These are phyloP conservation scores for Asterochloris sp. DNA, from an alignment of 139 green algal species.

Conservation along the genomic window DNA sequence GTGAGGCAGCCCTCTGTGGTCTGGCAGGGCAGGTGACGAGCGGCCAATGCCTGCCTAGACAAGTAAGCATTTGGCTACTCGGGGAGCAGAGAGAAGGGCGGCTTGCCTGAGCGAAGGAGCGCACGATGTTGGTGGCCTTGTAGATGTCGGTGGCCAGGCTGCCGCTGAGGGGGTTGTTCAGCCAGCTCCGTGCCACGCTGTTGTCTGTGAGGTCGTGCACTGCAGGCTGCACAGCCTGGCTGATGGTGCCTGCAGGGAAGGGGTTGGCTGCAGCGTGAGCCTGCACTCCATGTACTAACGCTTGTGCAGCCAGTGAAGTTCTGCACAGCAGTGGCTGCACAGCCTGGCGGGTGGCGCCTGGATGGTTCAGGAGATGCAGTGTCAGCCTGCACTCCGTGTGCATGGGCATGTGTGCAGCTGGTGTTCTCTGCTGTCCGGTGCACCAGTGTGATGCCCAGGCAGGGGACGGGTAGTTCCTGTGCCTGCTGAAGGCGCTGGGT, in stretches of 20 bases:
- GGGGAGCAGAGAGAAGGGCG: no score
- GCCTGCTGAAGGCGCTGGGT: no score
- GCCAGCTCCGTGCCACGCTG: conserved; percentile 60
- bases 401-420: no score
- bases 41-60: background rate
- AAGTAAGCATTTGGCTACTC: no score
- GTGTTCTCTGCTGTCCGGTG: no score
- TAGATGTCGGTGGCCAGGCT: conserved; percentile 62
- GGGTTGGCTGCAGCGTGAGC: no score
- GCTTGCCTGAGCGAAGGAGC: conserved; percentile 23
- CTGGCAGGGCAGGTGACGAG: no score
- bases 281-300: no score
- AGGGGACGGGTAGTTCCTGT: no score
- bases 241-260: conserved; percentile 23
- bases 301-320: conserved; percentile 45
- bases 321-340: conserved; percentile 49
- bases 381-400: background rate
- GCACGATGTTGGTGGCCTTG: conserved; percentile 64
- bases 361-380: no score
- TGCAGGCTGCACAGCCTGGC: conserved; percentile 44
- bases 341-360: conserved; percentile 12
- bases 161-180: conserved; percentile 57
- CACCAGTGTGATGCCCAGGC: no score
- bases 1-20: no score
- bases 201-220: conserved; percentile 70